Evolutionary conservation across 352 stramenopile genomes (phyloP), one percentile per base, ranked within the genome.

Genomic region (Globisporangium recalcitrans): DNA sequence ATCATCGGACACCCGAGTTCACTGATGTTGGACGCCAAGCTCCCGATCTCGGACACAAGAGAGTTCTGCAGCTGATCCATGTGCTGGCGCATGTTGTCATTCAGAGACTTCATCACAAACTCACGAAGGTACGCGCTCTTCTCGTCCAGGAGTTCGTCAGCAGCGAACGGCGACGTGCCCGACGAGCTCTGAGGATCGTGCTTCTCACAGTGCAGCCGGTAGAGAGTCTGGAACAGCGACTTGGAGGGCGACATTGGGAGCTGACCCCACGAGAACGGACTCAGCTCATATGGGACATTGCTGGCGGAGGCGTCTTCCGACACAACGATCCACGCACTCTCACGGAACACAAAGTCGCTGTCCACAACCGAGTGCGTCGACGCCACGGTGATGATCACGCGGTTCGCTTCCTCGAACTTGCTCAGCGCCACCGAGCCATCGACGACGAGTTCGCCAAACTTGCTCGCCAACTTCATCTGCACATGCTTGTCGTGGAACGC

Each of bases 41-140:
- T 29, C 10, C 10, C 29, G 11, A 55, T 26, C 31, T 48, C 11
- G 2, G 29, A 32, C 14, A 47, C 29, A 14, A 62, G 21, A 29
- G 31, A 40, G n/a, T 22, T 54, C 42, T 62, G 56, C 42, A 62
- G n/a, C n/a, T 62, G 40, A 14, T 3, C 8, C 27, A 54, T 40
- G 29, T 62, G 56, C 38, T 46, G 40, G 21, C 56, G 42, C 56
- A 62, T 62, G 26, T 44, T 40, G 42, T 62, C 31, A 13, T 44
- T 52, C 4, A 62, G 22, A 4, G 31, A 26, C 19, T 62, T 26
- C 42, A 62, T 52, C 9, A 55, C 56, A 29, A 52, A 31, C 19
- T 54, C 4, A 14, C 44, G 40, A 1, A 62, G 16, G 34, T 59
- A 59, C 21, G 34, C 8, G 21, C 34, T 31, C 32, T 42, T 24